Evolutionary conservation across 2,329 filamentous ascomycete genomes (phyloP).

Genomic region (Biscogniauxia sp.): DNA sequence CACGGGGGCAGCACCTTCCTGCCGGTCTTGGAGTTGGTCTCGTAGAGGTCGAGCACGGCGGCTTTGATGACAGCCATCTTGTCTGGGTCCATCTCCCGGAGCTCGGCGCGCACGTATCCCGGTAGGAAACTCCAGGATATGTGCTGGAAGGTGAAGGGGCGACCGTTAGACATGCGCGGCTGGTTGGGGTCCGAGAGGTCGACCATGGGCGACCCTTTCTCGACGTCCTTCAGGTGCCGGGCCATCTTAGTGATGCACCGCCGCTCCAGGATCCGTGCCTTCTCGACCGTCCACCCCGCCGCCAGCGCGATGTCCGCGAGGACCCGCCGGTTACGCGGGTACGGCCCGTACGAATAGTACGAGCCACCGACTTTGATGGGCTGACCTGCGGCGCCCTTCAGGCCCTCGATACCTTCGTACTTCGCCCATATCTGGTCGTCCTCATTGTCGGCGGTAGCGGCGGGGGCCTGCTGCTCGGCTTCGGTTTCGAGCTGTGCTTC

Average conservation of each 20-base stretch:
- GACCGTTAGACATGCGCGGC: constrained; percentile 6
- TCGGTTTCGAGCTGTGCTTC: background rate
- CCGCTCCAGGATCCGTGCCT: constrained; percentile 7
- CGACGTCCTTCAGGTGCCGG: background rate
- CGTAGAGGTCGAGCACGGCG: constrained; percentile 13
- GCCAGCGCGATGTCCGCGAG: constrained; percentile 14
- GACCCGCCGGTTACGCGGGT: constrained; percentile 14
- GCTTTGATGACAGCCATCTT: constrained; percentile 12
- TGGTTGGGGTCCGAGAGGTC: constrained; percentile 8
- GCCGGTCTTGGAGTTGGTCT: constrained; percentile 10
- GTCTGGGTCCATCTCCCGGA: constrained; percentile 10
- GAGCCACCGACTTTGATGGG: constrained; percentile 10
- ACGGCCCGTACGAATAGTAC: constrained; percentile 10
- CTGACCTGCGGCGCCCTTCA: constrained; percentile 5
- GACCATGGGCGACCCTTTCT: background rate
- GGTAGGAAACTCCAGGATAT: constrained; percentile 8
- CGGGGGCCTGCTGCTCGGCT: background rate
- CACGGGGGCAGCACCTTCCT: constrained; percentile 6
- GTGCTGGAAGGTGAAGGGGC: constrained; percentile 13
- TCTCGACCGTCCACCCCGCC: constrained; percentile 12
- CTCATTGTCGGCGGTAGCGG: background rate
- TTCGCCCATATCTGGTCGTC: constrained; percentile 14
- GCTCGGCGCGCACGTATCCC: background rate
- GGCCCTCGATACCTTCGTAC: constrained; percentile 7
- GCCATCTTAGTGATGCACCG: constrained; percentile 3